Conservation (phyloP, 1,284 basidiomycete species). For the Exobasidium rhododendri region DNA sequence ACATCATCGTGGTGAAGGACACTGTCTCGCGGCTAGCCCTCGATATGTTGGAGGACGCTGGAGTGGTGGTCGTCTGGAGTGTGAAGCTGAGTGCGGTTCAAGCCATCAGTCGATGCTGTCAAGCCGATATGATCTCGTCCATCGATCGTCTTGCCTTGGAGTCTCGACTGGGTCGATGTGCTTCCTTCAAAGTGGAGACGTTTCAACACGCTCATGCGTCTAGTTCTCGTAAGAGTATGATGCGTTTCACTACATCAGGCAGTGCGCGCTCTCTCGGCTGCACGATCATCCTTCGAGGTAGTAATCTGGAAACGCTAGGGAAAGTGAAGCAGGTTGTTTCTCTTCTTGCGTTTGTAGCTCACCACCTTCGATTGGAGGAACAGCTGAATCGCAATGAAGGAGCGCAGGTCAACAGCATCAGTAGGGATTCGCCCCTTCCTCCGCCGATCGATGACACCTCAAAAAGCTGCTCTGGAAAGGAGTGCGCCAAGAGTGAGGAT, state of each 20-base stretch:
- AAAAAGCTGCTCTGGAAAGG: neutral
- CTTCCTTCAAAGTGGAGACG: constrained; percentile 83
- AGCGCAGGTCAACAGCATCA: constrained; percentile 13
- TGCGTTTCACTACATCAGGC: constrained; percentile 82
- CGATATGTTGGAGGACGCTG: constrained; percentile 79
- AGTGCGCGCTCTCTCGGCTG: constrained; percentile 87
- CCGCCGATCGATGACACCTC: neutral
- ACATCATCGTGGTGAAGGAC: constrained; percentile 86
- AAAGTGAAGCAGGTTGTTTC: constrained; percentile 87
- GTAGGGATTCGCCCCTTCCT: neutral
- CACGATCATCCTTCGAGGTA: constrained; percentile 89
- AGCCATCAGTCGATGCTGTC: constrained; percentile 86
- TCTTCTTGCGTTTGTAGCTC: constrained; percentile 84
- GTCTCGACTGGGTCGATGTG: constrained; percentile 83
- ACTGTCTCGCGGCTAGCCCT: constrained; percentile 88
- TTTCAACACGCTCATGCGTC: constrained; percentile 90
- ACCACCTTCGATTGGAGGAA: constrained; percentile 87
- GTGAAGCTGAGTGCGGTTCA: constrained; percentile 85
- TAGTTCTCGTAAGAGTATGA: constrained; percentile 85
- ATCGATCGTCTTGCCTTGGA: constrained; percentile 90
- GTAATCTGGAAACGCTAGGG: constrained; percentile 70
- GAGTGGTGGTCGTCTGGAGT: constrained; percentile 83
- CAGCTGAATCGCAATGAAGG: constrained; percentile 86
- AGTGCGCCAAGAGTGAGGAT: neutral
- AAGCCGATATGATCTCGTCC: constrained; percentile 89